Conservation (phyloP, 768 basidiomycete genomes). For the Suillus placidus region DNA sequence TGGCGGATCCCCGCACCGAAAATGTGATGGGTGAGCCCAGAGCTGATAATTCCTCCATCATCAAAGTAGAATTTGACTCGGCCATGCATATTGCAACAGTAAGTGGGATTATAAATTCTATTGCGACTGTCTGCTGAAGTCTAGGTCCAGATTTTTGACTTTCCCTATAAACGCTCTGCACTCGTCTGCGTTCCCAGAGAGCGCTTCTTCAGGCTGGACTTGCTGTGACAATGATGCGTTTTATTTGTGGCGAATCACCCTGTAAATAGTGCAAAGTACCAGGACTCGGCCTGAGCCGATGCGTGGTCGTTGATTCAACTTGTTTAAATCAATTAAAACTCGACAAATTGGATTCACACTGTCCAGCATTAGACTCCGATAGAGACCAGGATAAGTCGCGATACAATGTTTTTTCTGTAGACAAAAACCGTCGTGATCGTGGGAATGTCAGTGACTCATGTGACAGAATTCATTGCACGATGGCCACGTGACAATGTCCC, state of each 20-base stretch:
- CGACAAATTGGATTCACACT: background rate
- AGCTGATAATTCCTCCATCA: slow-evolving; percentile 30
- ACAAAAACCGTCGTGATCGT: background rate
- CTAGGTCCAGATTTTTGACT: slow-evolving; percentile 24
- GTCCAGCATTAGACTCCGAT: too few species aligned
- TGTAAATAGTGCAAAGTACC: background rate
- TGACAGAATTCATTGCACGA: background rate
- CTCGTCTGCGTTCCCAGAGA: slow-evolving; percentile 21
- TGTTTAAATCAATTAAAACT: too few species aligned
- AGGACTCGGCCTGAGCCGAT: too few species aligned
- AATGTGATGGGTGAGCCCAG: slow-evolving; percentile 47
- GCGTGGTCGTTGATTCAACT: too few species aligned
- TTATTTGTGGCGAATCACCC: background rate
- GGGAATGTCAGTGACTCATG: background rate
- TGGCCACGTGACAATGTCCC: background rate
- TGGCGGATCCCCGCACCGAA: slow-evolving; percentile 45
- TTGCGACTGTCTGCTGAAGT: background rate
- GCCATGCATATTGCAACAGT: slow-evolving; percentile 28
- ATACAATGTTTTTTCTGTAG: background rate
- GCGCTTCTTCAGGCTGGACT: slow-evolving; percentile 27
- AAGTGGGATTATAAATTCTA: background rate
- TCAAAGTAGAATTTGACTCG: slow-evolving; percentile 28
- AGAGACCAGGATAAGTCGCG: background rate
- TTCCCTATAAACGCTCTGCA: slow-evolving; percentile 29
- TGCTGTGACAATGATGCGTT: slow-evolving; percentile 14